These are phyloP conservation scores for Cynanchum wilfordii DNA, from an alignment of 257 asterid species.

Conservation along the genomic window DNA sequence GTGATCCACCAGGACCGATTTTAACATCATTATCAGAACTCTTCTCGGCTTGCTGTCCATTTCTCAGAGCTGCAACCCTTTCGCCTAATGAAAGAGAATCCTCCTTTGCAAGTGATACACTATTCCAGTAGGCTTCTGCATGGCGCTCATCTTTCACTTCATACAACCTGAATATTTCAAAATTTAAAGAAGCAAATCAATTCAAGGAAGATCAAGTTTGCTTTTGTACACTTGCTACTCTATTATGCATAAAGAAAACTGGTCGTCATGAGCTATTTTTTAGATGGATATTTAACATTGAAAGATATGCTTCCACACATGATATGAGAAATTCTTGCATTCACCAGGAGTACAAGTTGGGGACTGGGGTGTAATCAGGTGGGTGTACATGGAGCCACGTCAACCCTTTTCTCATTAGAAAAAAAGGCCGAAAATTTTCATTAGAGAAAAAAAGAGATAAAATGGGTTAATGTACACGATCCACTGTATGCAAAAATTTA, in stretches of 20 bases:
- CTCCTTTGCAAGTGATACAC: conserved; percentile 62
- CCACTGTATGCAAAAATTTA: too few relatives aligned
- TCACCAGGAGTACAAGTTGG: too few relatives aligned
- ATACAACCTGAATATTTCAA: conserved; percentile 51
- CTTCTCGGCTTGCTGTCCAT: conserved; percentile 17
- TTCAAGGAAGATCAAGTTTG: not conserved
- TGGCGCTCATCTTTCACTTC: conserved; percentile 91
- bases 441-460: too few relatives aligned
- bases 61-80: conserved; percentile 48
- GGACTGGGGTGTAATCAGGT: too few relatives aligned
- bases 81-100: conserved; percentile 80
- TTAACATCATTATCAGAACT: conserved; percentile 44
- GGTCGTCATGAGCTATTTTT: not conserved
- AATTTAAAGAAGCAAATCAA: conserved; percentile 1
- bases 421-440: too few relatives aligned
- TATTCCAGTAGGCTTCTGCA: conserved; percentile 76
- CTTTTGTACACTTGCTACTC: not conserved
- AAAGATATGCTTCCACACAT: not conserved
- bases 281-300: not conserved
- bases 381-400: too few relatives aligned
- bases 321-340: too few relatives aligned
- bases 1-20: conserved; percentile 76
- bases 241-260: not conserved
- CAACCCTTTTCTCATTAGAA: too few relatives aligned
- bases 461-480: too few relatives aligned